Conservation (phyloP, 768 basidiomycete genomes). For the Fibroporia radiculosa region DNA sequence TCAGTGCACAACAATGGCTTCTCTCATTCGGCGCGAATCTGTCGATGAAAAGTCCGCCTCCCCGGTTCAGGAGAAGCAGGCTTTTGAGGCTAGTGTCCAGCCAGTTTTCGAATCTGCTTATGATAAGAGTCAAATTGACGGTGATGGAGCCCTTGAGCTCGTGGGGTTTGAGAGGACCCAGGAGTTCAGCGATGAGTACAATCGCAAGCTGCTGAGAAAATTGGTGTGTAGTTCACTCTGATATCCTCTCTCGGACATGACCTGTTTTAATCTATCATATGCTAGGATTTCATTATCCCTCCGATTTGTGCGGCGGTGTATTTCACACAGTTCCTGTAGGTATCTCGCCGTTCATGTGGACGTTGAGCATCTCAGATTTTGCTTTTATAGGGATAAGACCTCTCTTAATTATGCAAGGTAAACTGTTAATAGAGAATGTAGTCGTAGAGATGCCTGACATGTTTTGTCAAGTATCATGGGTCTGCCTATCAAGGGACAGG, state of each 20-base stretch:
- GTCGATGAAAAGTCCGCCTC: constrained; percentile 10
- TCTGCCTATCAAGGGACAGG: constrained; percentile 56
- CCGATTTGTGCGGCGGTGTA: constrained; percentile 57
- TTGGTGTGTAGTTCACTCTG: constrained; percentile 33
- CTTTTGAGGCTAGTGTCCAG: constrained; percentile 1
- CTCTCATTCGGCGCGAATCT: constrained; percentile 9
- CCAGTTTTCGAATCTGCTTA: background rate
- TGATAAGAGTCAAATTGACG: constrained; percentile 25
- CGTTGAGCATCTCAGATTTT: background rate
- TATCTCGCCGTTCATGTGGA: too few relatives aligned
- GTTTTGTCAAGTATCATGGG: constrained; percentile 45
- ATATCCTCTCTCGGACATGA: background rate
- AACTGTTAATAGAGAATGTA: background rate
- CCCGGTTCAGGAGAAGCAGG: constrained; percentile 16
- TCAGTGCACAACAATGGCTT: constrained; percentile 15
- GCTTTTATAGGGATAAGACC: constrained; percentile 49
- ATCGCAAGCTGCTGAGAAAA: constrained; percentile 47
- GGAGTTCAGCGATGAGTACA: constrained; percentile 57
- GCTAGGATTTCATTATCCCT: constrained; percentile 43
- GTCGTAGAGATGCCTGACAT: background rate
- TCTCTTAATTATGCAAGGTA: constrained; percentile 65
- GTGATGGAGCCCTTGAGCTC: constrained; percentile 54
- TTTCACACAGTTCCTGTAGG: constrained; percentile 60
- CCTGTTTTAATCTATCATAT: background rate
- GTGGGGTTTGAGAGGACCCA: constrained; percentile 43